A percentile compares a stretch with the other conserved stretches of the same genome.
Conservation (phyloP, 2,329 filamentous ascomycete species). For the Aspergillus aculeatinus region DNA sequence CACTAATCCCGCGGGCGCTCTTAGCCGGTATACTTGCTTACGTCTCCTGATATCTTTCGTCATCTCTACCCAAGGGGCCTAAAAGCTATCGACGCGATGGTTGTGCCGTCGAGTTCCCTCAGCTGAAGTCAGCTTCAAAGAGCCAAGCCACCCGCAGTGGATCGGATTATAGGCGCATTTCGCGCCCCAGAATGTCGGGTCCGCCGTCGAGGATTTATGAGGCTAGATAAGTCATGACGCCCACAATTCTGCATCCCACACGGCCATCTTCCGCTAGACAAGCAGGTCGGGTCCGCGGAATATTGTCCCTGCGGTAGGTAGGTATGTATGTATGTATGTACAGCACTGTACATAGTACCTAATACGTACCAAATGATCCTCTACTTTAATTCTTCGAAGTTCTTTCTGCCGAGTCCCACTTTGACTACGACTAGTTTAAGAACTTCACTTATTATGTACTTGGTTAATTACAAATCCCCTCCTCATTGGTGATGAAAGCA, state of each 20-base stretch:
- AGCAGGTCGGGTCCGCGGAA: background rate
- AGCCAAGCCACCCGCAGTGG: slow-evolving; percentile 17
- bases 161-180: slow-evolving; percentile 17
- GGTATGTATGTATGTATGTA: background rate
- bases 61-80: background rate
- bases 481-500: background rate
- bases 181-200: slow-evolving; percentile 28
- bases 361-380: background rate
- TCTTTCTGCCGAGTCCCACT: background rate
- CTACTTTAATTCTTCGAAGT: background rate
- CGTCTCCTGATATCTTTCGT: background rate
- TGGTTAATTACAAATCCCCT: background rate
- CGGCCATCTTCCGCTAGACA: background rate
- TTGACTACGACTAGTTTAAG: background rate
- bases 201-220: slow-evolving; percentile 6
- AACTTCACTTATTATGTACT: background rate
- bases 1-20: background rate
- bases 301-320: background rate
- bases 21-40: background rate
- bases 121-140: slow-evolving; percentile 10
- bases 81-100: background rate
- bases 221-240: background rate
- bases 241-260: background rate
- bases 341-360: background rate
- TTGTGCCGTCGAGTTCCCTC: background rate